phyloP scores from a whole-genome alignment of 2,329 filamentous ascomycete genomes.

The Claviceps paspali region DNA sequence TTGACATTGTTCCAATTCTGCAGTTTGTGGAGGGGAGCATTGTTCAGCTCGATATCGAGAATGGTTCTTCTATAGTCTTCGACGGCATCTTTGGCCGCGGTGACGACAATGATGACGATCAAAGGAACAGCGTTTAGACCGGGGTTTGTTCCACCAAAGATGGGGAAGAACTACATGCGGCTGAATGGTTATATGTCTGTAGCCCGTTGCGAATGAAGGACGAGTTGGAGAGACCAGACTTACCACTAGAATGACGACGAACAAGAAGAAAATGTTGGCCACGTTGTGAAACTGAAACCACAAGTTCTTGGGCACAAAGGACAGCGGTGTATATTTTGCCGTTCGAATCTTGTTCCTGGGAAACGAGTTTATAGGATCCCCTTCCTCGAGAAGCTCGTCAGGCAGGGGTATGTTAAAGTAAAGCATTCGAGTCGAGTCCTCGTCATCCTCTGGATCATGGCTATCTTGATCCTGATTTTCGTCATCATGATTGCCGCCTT shows the following conservation, averaged over 20 bases:
- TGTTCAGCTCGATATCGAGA: conserved; percentile 88
- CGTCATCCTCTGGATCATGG: conserved; percentile 23
- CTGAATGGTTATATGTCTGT: conserved; percentile 1
- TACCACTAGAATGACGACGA: conserved; percentile 88
- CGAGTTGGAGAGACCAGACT: conserved; percentile 22
- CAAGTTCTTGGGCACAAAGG: conserved; percentile 90
- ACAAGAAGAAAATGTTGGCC: conserved; percentile 96
- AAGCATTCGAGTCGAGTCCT: conserved; percentile 39
- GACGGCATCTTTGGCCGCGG: conserved; percentile 84
- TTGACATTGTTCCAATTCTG: conserved; percentile 89
- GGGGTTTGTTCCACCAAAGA: conserved; percentile 85
- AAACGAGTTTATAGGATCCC: conserved; percentile 53
- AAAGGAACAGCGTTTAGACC: conserved; percentile 80
- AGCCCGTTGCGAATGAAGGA: background rate
- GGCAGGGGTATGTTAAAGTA: conserved; percentile 84
- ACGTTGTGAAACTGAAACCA: conserved; percentile 98
- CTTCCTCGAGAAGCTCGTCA: conserved; percentile 58
- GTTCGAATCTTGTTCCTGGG: conserved; percentile 94
- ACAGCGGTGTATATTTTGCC: conserved; percentile 90
- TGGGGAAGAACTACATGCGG: conserved; percentile 68
- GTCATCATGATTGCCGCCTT: conserved; percentile 14
- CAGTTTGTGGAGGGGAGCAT: conserved; percentile 83
- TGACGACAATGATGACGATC: conserved; percentile 81
- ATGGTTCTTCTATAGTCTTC: conserved; percentile 89
- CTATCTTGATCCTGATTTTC: conserved; percentile 20